phyloP scores from a whole-genome alignment of 345 rosid genomes.

The Euclidium syriacum region DNA sequence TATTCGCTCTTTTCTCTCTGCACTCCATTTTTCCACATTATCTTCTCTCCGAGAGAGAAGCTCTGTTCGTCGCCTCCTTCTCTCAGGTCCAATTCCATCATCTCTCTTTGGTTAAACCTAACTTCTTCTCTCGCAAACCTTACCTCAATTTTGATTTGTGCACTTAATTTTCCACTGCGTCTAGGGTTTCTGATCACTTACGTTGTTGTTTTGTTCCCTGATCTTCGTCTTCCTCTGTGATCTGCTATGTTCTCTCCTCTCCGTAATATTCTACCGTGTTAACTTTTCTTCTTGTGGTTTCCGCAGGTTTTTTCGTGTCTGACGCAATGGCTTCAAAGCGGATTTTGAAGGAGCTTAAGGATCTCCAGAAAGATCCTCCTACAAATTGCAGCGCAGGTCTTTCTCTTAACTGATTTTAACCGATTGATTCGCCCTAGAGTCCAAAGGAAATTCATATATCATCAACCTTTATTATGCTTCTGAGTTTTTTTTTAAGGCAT shows the following conservation, averaged over 20 bases:
- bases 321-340: conserved; percentile 41
- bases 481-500: background rate
- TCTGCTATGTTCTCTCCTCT: background rate
- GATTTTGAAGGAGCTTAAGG: conserved; percentile 35
- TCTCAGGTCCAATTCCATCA: conserved; percentile 5
- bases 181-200: conserved; percentile 11
- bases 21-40: background rate
- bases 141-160: background rate
- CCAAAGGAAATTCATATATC: too few relatives aligned
- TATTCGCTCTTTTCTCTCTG: background rate
- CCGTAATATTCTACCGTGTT: background rate
- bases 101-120: background rate
- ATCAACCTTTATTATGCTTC: background rate
- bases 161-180: background rate
- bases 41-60: background rate
- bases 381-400: conserved; percentile 51
- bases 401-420: background rate
- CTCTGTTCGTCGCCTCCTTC: background rate
- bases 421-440: too few relatives aligned
- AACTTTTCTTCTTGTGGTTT: background rate
- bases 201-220: background rate
- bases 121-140: background rate
- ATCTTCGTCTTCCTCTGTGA: background rate
- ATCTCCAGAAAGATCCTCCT: conserved; percentile 50
- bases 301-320: background rate